Conservation (phyloP, 805 yeast species). For the Schwanniomyces polymorphus region DNA sequence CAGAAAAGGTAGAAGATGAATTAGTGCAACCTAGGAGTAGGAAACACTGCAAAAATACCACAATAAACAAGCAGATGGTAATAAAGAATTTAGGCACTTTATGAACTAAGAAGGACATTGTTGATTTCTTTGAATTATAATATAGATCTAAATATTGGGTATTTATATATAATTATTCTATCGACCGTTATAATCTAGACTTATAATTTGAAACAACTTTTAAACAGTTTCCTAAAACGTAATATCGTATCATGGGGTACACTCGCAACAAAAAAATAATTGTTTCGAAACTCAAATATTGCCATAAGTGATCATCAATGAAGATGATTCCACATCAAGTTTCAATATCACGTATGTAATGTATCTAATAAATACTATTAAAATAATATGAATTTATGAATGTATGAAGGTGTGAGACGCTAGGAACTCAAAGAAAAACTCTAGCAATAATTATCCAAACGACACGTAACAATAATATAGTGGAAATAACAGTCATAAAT, state of each 20-base stretch:
- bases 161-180: background rate
- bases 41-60: conserved; percentile 53
- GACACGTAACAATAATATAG: conserved; percentile 9
- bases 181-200: background rate
- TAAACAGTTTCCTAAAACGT: background rate
- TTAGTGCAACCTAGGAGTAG: conserved; percentile 56
- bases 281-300: background rate
- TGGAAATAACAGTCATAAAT: conserved; percentile 7
- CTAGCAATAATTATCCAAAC: conserved; percentile 3
- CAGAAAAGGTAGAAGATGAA: conserved; percentile 39
- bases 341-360: background rate
- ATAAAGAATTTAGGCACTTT: conserved; percentile 41
- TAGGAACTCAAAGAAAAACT: background rate
- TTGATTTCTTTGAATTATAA: conserved; percentile 4
- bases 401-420: background rate
- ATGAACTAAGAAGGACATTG: conserved; percentile 9
- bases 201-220: background rate
- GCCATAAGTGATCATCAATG: background rate
- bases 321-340: background rate
- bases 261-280: too few relatives aligned
- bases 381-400: background rate
- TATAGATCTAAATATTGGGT: background rate
- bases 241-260: background rate
- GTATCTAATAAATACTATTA: background rate
- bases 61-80: conserved; percentile 43